phyloP scores from a whole-genome alignment of 1,139 yeast species.

The Kurtzmaniella quercitrusa region DNA sequence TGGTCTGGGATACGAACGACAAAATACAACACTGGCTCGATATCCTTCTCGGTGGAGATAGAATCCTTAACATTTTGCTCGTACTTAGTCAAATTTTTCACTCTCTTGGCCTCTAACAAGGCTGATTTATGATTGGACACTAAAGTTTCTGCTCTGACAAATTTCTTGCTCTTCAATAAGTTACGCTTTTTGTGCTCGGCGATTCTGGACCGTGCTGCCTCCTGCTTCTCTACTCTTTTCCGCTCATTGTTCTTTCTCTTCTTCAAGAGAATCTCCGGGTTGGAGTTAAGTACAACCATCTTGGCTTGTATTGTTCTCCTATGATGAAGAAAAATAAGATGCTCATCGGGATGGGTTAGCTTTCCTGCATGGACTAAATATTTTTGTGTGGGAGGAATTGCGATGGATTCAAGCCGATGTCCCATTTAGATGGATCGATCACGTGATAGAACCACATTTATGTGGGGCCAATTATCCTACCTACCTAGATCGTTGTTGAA shows the following conservation, averaged over 20 bases:
- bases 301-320: not conserved
- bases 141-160: conserved; percentile 69
- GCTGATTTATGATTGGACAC: conserved; percentile 62
- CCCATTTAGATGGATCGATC: too few species aligned
- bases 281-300: conserved; percentile 57
- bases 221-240: conserved; percentile 63
- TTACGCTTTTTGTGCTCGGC: conserved; percentile 29
- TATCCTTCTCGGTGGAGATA: conserved; percentile 13
- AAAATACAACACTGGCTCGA: conserved; percentile 50
- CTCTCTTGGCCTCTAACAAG: conserved; percentile 63
- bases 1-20: conserved; percentile 61
- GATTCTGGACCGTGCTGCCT: conserved; percentile 28
- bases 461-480: too few species aligned
- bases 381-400: not conserved
- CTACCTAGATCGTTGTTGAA: too few species aligned
- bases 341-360: conserved; percentile 3
- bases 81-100: conserved; percentile 53
- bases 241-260: conserved; percentile 77
- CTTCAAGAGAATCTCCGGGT: conserved; percentile 71
- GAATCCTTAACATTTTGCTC: conserved; percentile 27
- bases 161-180: conserved; percentile 40
- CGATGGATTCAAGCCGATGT: not conserved
- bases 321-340: conserved; percentile 1
- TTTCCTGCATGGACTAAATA: not conserved
- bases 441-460: too few species aligned